Evolutionary conservation across 176 grass and related monocot species (phyloP).

Genomic region (Aegilops longissima): DNA sequence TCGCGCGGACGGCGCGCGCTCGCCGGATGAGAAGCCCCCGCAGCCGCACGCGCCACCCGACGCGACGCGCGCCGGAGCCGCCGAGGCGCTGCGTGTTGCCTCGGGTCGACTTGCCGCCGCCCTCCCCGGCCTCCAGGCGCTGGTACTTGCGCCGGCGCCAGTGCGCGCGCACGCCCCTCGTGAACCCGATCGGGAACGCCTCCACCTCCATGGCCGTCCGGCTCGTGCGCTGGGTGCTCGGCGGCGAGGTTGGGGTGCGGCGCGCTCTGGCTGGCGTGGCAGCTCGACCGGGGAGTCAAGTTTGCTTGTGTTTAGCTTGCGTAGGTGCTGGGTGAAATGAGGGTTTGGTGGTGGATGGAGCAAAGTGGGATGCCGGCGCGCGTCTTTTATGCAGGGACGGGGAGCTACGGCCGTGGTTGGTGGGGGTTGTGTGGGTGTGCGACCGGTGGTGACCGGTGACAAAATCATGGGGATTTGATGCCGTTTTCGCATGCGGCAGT

Average conservation of each 20-base stretch:
- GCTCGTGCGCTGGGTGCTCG: not conserved
- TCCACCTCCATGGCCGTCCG: conserved; percentile 35
- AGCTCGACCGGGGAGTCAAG: not conserved
- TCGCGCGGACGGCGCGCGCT: conserved; percentile 21
- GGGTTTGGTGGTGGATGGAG: not conserved
- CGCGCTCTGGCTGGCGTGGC: not conserved
- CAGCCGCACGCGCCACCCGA: conserved; percentile 18
- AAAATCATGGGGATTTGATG: not conserved
- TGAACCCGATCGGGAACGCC: conserved; percentile 69
- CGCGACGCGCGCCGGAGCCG: conserved; percentile 21
- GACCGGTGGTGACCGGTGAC: not conserved
- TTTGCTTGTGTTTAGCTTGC: not conserved
- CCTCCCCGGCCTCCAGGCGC: conserved; percentile 27
- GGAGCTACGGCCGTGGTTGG: not conserved
- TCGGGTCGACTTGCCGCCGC: too few relatives aligned
- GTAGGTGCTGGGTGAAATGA: not conserved
- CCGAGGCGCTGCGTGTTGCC: conserved; percentile 38
- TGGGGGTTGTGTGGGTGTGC: not conserved
- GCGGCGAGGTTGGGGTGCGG: not conserved
- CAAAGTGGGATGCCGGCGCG: not conserved
- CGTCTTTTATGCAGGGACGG: not conserved
- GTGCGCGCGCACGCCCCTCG: conserved; percentile 54
- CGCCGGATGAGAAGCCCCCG: conserved; percentile 38
- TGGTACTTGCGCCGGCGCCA: conserved; percentile 76
- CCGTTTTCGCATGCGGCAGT: not conserved